These are phyloP conservation scores for Oenanthe javanica DNA, from an alignment of 140 eudicot genomes.

Conservation along the genomic window DNA sequence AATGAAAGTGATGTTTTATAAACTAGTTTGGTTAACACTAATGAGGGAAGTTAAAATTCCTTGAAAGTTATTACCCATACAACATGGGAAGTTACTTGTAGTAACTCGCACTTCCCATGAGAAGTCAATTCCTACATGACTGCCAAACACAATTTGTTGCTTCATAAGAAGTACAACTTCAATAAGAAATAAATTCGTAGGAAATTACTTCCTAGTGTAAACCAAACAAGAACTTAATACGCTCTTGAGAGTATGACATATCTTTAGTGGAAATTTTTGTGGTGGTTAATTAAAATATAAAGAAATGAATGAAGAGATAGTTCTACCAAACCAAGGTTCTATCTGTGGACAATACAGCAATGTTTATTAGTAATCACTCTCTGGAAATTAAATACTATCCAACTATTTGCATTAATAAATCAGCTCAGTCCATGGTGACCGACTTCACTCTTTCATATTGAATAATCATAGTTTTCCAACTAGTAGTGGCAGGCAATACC, in stretches of 20 bases:
- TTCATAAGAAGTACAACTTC: no score
- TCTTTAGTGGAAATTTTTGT: neutral
- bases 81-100: no score
- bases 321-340: neutral
- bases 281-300: neutral
- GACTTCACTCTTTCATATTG: neutral
- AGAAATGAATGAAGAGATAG: neutral
- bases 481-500: slow-evolving; percentile 29
- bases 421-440: neutral
- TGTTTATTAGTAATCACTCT: neutral
- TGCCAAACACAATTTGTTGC: no score
- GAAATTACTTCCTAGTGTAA: no score
- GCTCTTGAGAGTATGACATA: neutral
- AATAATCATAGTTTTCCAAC: neutral
- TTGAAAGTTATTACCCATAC: no score
- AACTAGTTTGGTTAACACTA: no score
- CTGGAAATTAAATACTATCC: neutral
- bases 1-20: no score
- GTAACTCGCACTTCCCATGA: no score
- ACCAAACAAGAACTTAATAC: neutral
- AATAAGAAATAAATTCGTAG: no score
- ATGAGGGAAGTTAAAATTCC: no score
- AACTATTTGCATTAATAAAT: neutral
- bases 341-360: neutral
- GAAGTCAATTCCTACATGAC: no score